Evolutionary conservation across 768 basidiomycete genomes (phyloP), one percentile per base, ranked within the genome.

Genomic region (Serendipita vermifera): DNA sequence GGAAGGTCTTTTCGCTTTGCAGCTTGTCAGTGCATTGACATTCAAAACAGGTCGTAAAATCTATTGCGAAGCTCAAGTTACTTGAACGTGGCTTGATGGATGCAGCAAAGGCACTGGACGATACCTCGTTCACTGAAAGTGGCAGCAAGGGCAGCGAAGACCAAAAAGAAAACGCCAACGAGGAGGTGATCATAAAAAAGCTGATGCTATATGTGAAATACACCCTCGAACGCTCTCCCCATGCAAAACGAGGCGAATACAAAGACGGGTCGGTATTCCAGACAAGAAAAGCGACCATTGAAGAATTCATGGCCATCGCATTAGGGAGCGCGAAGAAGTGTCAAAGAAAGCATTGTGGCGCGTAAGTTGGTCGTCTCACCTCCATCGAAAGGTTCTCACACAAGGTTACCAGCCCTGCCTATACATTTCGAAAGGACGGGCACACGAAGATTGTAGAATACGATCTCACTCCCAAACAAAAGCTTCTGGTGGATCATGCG

Each of bases 361-460:
- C 84, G 91, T 92, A 66, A 70, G 86, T 78, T n/a, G 40, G 15
- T 6, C 35, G 54, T 43, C 26, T 48, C 26, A 55, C n/a, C 33
- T 33, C 60, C 31, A 43, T 41, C 58, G 29, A 22, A 20, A 15
- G n/a, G 26, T 22, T 17, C 53, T 59, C 41, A 57, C 35, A 20
- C 35, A n/a, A n/a, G n/a, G n/a, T 5, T 17, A n/a, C 22, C 46
- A 93, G 90, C 27, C 69, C 77, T 62, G 82, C 78, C 2, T 92
- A 88, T 66, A 89, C 91, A 0, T 90, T 87, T 70, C 84, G 93
- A 55, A 97, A 90, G 68, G 96, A 99, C 65, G 90, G 88, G 0
- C 76, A 87, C 68, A 89, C 86, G 53, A 98, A 97, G 71, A 77
- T 99, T 56, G 84, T 98, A 65, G 92, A 98, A 71, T 88, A 89